Conservation (phyloP, 805 yeast genomes). For the Candida methanosorbosa region DNA sequence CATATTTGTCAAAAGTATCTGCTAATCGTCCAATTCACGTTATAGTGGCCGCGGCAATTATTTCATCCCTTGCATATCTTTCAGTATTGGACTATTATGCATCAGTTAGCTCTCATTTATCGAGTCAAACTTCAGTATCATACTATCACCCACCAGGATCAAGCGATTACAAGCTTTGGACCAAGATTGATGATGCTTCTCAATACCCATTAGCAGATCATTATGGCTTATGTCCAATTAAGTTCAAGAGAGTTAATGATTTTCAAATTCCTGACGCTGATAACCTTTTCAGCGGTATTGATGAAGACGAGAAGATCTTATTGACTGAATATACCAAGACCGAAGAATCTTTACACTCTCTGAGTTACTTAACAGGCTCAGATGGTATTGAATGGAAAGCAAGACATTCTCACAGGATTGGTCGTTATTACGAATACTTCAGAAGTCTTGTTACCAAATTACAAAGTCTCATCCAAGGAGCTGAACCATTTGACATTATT, state of each 20-base stretch:
- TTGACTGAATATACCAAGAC: conserved; percentile 20
- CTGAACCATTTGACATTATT: conserved; percentile 80
- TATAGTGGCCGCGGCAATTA: conserved; percentile 57
- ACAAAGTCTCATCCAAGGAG: conserved; percentile 45
- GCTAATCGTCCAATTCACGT: conserved; percentile 86
- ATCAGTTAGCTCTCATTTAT: conserved; percentile 3
- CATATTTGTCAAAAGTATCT: conserved; percentile 34
- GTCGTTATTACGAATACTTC: conserved; percentile 47
- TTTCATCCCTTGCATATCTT: conserved; percentile 76
- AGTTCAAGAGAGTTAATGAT: conserved; percentile 34
- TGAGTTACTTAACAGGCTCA: conserved; percentile 10
- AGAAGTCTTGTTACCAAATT: conserved; percentile 31
- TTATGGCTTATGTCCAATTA: conserved; percentile 45
- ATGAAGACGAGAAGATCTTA: conserved; percentile 33
- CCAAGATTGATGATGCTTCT: conserved; percentile 32
- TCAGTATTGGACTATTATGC: conserved; percentile 63
- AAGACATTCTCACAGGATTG: conserved; percentile 46
- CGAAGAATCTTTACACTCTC: conserved; percentile 14
- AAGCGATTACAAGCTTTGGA: conserved; percentile 36
- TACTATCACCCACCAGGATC: conserved; percentile 29
- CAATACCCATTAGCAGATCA: conserved; percentile 35
- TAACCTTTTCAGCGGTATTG: conserved; percentile 28
- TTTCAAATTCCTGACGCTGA: conserved; percentile 14
- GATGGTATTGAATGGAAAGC: conserved; percentile 54
- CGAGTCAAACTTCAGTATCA: conserved; percentile 12